These are phyloP conservation scores for Suillus occidentalis DNA, from an alignment of 768 basidiomycete genomes.

Conservation along the genomic window DNA sequence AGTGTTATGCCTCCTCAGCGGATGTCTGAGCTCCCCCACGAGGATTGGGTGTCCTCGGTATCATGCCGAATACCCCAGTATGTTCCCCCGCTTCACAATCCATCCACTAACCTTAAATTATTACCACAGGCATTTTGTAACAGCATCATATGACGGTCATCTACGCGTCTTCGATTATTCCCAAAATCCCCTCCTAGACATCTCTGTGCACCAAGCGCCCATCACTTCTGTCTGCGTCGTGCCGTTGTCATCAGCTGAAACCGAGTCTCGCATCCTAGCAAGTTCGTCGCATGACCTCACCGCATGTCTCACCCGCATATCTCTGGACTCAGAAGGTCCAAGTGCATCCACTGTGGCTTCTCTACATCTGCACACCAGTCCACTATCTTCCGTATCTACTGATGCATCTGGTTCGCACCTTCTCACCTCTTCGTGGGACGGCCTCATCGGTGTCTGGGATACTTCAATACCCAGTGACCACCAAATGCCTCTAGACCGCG, in stretches of 20 bases:
- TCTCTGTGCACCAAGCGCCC: constrained; percentile 60
- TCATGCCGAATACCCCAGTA: constrained; percentile 61
- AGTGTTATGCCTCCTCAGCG: constrained; percentile 85
- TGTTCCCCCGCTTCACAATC: constrained; percentile 5
- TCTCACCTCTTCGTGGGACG: constrained; percentile 87
- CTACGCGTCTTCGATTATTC: constrained; percentile 75
- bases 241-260: constrained; percentile 31
- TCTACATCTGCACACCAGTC: constrained; percentile 79
- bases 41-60: constrained; percentile 92
- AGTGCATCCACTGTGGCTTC: constrained; percentile 55
- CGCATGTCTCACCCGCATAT: constrained; percentile 48
- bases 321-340: constrained; percentile 15
- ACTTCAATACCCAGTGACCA: constrained; percentile 59
- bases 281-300: constrained; percentile 81
- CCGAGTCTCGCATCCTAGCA: constrained; percentile 48
- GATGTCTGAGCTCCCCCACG: constrained; percentile 76
- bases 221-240: constrained; percentile 66
- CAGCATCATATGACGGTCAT: constrained; percentile 79
- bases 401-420: constrained; percentile 59
- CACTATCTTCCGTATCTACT: constrained; percentile 70
- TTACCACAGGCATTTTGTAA: constrained; percentile 60
- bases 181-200: constrained; percentile 51
- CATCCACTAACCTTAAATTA: constrained; percentile 9
- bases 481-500: constrained; percentile 44
- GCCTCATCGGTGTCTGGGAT: constrained; percentile 81